Evolutionary conservation across 345 rosid genomes (phyloP), one percentile per base, ranked within the genome.

Genomic region (Gynandropsis gynandra): DNA sequence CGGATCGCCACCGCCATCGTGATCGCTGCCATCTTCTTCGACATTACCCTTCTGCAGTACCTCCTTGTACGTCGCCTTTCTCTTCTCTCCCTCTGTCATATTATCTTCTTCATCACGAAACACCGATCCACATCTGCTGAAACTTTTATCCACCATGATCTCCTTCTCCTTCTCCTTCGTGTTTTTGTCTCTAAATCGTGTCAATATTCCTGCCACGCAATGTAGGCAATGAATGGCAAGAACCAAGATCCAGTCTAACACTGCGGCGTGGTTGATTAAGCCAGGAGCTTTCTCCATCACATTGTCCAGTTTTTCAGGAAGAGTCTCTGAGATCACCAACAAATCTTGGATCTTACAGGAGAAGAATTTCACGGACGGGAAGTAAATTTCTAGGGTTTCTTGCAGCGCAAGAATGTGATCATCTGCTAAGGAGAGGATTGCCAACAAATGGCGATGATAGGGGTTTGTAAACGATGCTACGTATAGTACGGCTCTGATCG

Each of bases 101-200:
- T 47, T 32, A 38, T 48, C 61, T 18, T 52, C 19, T 24, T 58
- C 65, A 14, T 21, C 54, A 10, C 32, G 42, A 43, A 37, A 35
- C 9, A 59, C 24, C 0, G 74, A 63, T 50, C 56, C 75, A 16
- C 48, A 47, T 31, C 66, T 66, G 0, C 56, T 59, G 15, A 62
- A 64, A 47, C 62, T 61, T 2, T 50, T 59, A 61, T 78, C 82
- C 1, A 83, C 60, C 1, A 12, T 39, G 11, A 85, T 73, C 13
- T 81, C 83, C 47, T 82, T 80, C 52, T 89, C 93, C 13, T 44
- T 63, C 0, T 82, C 79, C 18, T 47, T 66, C 0, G 58, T 53
- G 10, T 59, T 64, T 21, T 16, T 52, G 7, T 57, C 68, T 16
- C 72, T 78, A 78, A 71, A 56, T 1, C 65, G 43, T 10, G 16